phyloP scores from a whole-genome alignment of 768 basidiomycete genomes.

The Leccinum boreale region DNA sequence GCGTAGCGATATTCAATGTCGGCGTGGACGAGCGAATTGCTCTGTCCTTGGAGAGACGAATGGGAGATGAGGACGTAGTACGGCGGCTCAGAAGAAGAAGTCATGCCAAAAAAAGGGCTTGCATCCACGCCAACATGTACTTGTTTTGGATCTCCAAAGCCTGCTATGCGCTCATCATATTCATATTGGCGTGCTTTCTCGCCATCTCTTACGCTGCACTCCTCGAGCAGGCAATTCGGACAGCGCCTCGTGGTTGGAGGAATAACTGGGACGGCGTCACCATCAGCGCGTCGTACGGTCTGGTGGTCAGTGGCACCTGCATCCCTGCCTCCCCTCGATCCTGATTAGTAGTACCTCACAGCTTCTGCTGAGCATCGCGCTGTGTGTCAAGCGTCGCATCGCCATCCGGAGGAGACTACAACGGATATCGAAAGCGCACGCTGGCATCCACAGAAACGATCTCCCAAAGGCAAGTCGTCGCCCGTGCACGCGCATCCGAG shows the following conservation, averaged over 20 bases:
- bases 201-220: conserved; percentile 64
- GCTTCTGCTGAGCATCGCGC: conserved; percentile 55
- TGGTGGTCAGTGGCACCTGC: conserved; percentile 52
- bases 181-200: conserved; percentile 49
- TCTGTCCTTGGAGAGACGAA: conserved; percentile 41
- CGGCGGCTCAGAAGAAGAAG: conserved; percentile 39
- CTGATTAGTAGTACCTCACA: conserved; percentile 20
- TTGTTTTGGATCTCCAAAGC: conserved; percentile 49
- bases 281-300: conserved; percentile 66
- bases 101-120: conserved; percentile 3
- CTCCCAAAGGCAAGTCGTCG: conserved; percentile 52
- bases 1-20: conserved; percentile 78
- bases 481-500: background rate
- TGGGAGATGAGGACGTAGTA: conserved; percentile 70
- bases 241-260: conserved; percentile 52
- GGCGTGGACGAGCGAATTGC: conserved; percentile 51
- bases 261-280: conserved; percentile 67
- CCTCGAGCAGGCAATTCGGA: conserved; percentile 71
- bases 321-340: background rate
- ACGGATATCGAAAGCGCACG: conserved; percentile 61
- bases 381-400: conserved; percentile 68
- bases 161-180: conserved; percentile 51
- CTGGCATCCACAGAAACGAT: conserved; percentile 49
- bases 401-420: conserved; percentile 63
- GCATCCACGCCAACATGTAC: conserved; percentile 11